Percentiles rank a stretch among this genome's conserved stretches.
Conservation (phyloP, 805 yeast species). For the Starmerella bacillaris region DNA sequence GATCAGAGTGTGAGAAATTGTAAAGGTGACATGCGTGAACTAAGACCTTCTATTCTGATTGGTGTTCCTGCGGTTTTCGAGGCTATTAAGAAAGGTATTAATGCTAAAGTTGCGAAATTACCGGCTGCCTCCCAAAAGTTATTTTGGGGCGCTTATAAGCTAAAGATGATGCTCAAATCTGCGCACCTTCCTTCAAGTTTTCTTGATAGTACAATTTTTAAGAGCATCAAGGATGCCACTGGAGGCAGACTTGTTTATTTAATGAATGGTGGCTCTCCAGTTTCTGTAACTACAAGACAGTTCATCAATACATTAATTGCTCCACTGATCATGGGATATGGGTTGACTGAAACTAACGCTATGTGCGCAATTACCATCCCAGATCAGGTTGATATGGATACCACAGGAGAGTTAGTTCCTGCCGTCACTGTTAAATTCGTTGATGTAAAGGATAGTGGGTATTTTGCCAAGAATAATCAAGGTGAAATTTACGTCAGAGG, state of each 20-base stretch:
- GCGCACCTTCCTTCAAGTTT: slow-evolving; percentile 63
- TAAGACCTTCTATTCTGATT: slow-evolving; percentile 85
- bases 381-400: slow-evolving; percentile 46
- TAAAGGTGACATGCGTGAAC: slow-evolving; percentile 69
- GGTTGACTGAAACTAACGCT: slow-evolving; percentile 91
- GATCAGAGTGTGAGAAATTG: slow-evolving; percentile 70
- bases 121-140: slow-evolving; percentile 54
- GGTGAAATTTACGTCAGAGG: slow-evolving; percentile 84
- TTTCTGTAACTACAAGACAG: slow-evolving; percentile 61
- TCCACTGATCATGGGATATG: slow-evolving; percentile 87
- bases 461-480: slow-evolving; percentile 73
- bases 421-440: slow-evolving; percentile 73
- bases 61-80: slow-evolving; percentile 99
- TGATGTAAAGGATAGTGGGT: slow-evolving; percentile 83
- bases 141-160: slow-evolving; percentile 74
- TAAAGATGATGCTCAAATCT: slow-evolving; percentile 45
- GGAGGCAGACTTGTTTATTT: slow-evolving; percentile 67
- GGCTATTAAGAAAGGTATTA: slow-evolving; percentile 77
- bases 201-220: slow-evolving; percentile 55
- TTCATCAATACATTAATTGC: slow-evolving; percentile 61
- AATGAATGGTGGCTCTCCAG: slow-evolving; percentile 86
- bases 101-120: slow-evolving; percentile 50
- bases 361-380: slow-evolving; percentile 59
- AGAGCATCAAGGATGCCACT: slow-evolving; percentile 79
- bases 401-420: slow-evolving; percentile 70